Evolutionary conservation across 441 rosid species (phyloP).

Genomic region (Populus hybrid): DNA sequence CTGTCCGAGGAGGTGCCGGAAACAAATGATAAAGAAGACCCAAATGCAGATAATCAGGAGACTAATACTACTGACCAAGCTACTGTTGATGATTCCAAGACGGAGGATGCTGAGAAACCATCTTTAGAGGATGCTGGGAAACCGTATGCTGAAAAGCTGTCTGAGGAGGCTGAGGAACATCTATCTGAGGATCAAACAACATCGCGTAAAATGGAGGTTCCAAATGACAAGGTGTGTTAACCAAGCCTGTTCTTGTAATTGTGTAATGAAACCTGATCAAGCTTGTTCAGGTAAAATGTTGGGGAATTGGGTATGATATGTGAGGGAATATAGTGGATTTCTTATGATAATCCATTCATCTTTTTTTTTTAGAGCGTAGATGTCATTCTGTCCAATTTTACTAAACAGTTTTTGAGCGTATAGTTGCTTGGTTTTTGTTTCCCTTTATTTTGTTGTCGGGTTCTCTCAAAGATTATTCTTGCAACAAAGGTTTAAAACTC

Average conservation of each 20-base stretch:
- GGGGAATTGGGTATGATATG: not conserved
- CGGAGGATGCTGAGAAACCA: constrained; percentile 26
- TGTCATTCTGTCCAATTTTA: not conserved
- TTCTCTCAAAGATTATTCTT: not conserved
- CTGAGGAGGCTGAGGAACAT: constrained; percentile 27
- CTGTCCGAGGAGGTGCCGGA: constrained; percentile 21
- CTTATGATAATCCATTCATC: not conserved
- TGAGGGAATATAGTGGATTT: not conserved
- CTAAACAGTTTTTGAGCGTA: not conserved
- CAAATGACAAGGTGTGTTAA: constrained; percentile 68
- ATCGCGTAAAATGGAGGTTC: constrained; percentile 66
- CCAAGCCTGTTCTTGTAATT: not conserved
- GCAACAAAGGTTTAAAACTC: not conserved
- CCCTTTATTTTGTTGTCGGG: not conserved
- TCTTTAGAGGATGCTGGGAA: constrained; percentile 26
- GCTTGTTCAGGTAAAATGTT: not conserved
- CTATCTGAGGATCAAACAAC: constrained; percentile 32
- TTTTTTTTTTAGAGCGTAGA: not conserved
- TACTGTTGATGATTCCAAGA: constrained; percentile 30
- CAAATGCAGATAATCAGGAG: constrained; percentile 22
- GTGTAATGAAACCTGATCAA: not conserved
- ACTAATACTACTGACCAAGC: constrained; percentile 25
- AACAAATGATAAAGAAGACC: constrained; percentile 22
- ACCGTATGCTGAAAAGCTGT: constrained; percentile 18
- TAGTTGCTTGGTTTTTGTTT: not conserved